Evolutionary conservation across 495 filamentous ascomycete species (phyloP).

Genomic region (Penicillium lividum): DNA sequence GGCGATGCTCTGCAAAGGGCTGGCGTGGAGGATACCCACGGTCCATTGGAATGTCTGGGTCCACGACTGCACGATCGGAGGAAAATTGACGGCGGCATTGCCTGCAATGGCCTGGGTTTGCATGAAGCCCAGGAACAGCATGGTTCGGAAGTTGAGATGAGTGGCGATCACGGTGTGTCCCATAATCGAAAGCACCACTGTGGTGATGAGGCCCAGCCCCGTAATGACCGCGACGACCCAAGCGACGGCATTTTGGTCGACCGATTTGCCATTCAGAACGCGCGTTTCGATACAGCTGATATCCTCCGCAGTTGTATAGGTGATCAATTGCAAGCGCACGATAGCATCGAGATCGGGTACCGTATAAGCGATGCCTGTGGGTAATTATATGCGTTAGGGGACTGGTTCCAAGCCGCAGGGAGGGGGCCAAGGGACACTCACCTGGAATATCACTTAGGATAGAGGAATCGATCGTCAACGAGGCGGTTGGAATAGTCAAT

Average conservation of each 20-base stretch:
- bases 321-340: conserved; percentile 75
- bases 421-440: conserved; percentile 28
- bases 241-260: conserved; percentile 82
- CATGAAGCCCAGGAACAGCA: conserved; percentile 95
- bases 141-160: conserved; percentile 86
- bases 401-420: background rate
- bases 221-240: conserved; percentile 86
- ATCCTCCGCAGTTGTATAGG: conserved; percentile 53
- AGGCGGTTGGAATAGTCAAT: conserved; percentile 42
- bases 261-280: conserved; percentile 88
- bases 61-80: conserved; percentile 89
- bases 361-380: conserved; percentile 71
- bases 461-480: conserved; percentile 56
- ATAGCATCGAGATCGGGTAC: conserved; percentile 90
- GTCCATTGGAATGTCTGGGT: conserved; percentile 98
- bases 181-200: conserved; percentile 74
- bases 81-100: conserved; percentile 74
- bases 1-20: conserved; percentile 80
- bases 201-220: conserved; percentile 75
- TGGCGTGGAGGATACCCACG: conserved; percentile 87
- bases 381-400: background rate
- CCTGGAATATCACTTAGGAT: conserved; percentile 67
- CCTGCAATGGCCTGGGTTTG: conserved; percentile 92
- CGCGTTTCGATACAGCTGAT: conserved; percentile 86
- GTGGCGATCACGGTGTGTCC: conserved; percentile 93